Base-by-base conservation (phyloP, 2,329 filamentous ascomycete species). In the Cucurbitaria berberidis region DNA sequence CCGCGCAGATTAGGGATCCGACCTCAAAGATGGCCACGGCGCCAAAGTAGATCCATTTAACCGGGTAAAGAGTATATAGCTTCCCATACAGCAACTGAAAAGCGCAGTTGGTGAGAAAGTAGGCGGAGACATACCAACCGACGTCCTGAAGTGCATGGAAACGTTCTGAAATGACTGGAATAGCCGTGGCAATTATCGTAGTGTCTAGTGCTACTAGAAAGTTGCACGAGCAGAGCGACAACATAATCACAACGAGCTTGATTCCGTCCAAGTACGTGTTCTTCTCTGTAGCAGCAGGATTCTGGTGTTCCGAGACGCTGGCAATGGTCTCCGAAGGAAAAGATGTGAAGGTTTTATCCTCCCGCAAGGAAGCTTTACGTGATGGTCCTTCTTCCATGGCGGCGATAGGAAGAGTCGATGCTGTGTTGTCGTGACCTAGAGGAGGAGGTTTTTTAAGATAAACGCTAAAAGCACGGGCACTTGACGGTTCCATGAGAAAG, bases 101-200 rank as follows among this genome's bases (percentile, higher is more conserved):
- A 24, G 22, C 18, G 39, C 46, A 53, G 16, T 32, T 19, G 8
- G 55, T 52, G 8, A 60, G 39, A n/a, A 59, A 21, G 53, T 59
- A 60, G 3, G 77, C 65, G 30, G 70, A 74, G 19, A 75, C 77
- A 54, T 81, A 81, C 78, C 79, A 81, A n/a, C 78, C 77, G 13
- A 81, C 22, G n/a, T 46, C 44, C n/a, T 40, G 10, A 6, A 40
- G 18, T 5, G 38, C 11, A 11, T 35, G 11, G 32, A 35, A 35
- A 5, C 16, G 13, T 13, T 15, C 16, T 18, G 32, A 15, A 18
- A 35, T 35, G 11, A 15, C 16, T 5, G 32, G 32, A 13, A 35
- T 18, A 4, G 32, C 32, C 4, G 16, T 18, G 32, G 13, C 32
- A 11, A 35, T 18, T 5, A 35, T 35, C 4, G 11, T 35, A 5